A percentile compares a stretch with the other conserved stretches of the same genome.
Conservation (phyloP, 352 stramenopile genomes). For the Globisporangium iwayamae region DNA sequence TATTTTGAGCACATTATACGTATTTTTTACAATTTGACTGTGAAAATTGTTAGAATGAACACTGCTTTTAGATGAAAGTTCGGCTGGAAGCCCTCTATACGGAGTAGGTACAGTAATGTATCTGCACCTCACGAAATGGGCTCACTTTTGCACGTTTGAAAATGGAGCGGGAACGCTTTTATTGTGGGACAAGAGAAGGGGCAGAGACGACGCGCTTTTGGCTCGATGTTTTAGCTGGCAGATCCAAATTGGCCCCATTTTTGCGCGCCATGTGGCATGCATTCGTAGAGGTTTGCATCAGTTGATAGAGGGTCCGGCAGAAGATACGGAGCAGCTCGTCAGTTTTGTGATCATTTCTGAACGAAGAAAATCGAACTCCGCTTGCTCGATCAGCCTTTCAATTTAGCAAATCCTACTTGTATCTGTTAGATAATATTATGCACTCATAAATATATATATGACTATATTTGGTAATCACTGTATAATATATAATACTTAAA, state of each 20-base stretch:
- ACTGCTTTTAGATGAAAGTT: background rate
- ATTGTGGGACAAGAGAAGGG: background rate
- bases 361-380: constrained; percentile 4
- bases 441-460: background rate
- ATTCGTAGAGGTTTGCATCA: background rate
- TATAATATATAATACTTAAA: background rate
- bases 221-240: background rate
- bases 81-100: too few relatives aligned
- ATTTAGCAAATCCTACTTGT: background rate
- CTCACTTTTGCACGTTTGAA: background rate
- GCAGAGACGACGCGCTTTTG: background rate
- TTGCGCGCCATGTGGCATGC: background rate
- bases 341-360: constrained; percentile 3
- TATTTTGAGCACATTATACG: background rate
- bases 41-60: background rate
- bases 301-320: background rate
- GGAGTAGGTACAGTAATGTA: background rate
- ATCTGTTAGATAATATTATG: background rate
- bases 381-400: constrained; percentile 1
- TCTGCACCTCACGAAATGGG: background rate
- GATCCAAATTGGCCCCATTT: background rate
- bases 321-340: constrained; percentile 11
- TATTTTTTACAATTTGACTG: background rate
- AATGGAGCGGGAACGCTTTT: constrained; percentile 1
- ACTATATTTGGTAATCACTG: background rate